These are phyloP conservation scores for Luffa aegyptiaca DNA, from an alignment of 306 rosid genomes.

Conservation along the genomic window DNA sequence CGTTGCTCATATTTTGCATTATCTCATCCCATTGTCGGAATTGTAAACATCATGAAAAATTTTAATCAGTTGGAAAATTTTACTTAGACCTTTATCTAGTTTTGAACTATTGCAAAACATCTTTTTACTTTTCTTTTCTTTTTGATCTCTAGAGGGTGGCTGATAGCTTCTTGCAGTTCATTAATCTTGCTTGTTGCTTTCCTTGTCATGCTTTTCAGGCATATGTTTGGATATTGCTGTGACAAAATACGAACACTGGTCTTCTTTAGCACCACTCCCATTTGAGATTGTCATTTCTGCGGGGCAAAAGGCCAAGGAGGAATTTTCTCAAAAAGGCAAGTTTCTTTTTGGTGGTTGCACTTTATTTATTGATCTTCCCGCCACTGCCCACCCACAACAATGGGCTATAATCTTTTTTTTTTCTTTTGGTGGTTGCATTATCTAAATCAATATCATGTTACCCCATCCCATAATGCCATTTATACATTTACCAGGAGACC, in stretches of 20 bases:
- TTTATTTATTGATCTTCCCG: slow-evolving; percentile 3
- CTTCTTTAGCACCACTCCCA: slow-evolving; percentile 96
- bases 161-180: neutral
- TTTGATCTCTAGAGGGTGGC: slow-evolving; percentile 11
- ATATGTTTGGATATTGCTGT: slow-evolving; percentile 86
- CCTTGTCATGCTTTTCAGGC: slow-evolving; percentile 40
- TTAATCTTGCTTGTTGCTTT: slow-evolving; percentile 13
- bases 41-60: neutral
- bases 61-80: neutral
- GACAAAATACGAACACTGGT: slow-evolving; percentile 88
- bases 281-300: slow-evolving; percentile 96
- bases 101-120: neutral
- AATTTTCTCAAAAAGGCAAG: slow-evolving; percentile 73
- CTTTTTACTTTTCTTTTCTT: slow-evolving; percentile 9
- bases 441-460: slow-evolving; percentile 1
- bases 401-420: neutral
- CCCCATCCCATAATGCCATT: slow-evolving; percentile 14
- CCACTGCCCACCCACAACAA: slow-evolving; percentile 1
- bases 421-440: neutral
- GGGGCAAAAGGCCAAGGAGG: slow-evolving; percentile 98
- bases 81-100: neutral
- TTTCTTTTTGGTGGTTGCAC: slow-evolving; percentile 17
- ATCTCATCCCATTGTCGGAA: neutral
- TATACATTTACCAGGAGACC: slow-evolving; percentile 44
- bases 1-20: neutral